phyloP scores from a whole-genome alignment of 176 grass and related monocot genomes.

The Bolboschoenus planiculmis region DNA sequence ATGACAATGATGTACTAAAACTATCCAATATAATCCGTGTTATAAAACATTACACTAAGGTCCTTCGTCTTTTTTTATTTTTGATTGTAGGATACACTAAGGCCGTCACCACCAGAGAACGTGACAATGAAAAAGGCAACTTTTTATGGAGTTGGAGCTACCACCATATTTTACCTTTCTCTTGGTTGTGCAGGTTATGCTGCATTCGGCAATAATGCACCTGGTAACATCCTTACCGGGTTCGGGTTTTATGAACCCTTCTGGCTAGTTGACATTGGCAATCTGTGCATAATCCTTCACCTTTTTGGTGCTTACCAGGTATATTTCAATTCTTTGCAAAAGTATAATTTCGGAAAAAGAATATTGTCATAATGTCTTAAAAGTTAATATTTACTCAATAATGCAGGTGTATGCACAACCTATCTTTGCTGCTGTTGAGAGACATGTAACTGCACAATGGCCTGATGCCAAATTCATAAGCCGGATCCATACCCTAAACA shows the following conservation, averaged over 20 bases:
- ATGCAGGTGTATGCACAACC: conserved; percentile 82
- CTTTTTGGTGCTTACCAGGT: conserved; percentile 92
- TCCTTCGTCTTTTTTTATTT: neutral
- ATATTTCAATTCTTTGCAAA: neutral
- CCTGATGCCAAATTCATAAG: conserved; percentile 84
- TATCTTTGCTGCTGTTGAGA: conserved; percentile 75
- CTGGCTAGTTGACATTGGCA: conserved; percentile 94
- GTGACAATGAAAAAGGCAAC: conserved; percentile 70
- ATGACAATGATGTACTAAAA: neutral
- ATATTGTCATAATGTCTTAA: neutral
- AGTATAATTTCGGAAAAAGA: neutral
- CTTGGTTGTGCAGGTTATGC: conserved; percentile 76
- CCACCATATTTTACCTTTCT: conserved; percentile 81
- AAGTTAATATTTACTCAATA: neutral
- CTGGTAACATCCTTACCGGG: conserved; percentile 78
- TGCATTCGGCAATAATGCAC: conserved; percentile 74
- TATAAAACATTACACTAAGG: neutral
- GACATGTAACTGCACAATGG: conserved; percentile 42
- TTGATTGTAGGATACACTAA: conserved; percentile 49
- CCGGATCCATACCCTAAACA: conserved; percentile 47
- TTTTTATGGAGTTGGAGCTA: conserved; percentile 44
- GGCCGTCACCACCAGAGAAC: conserved; percentile 69
- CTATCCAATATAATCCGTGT: neutral
- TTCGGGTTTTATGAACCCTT: conserved; percentile 89
- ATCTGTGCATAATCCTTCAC: conserved; percentile 82